Base-by-base conservation (phyloP, 2,329 filamentous ascomycete species). In the Aureobasidium sp. region DNA sequence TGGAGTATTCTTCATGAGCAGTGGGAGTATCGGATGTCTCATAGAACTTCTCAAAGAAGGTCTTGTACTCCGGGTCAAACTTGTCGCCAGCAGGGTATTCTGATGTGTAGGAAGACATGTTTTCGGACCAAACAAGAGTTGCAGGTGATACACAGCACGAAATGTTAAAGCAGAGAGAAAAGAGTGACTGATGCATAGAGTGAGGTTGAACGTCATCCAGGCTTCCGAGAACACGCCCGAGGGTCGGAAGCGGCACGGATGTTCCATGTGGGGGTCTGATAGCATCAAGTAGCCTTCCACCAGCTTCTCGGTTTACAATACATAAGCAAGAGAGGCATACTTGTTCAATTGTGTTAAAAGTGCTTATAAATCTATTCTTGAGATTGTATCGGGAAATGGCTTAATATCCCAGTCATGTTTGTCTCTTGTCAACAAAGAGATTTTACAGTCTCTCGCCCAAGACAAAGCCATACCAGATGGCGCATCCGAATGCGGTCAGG, bases 381-480 rank as follows among this genome's bases (percentile, higher is more conserved):
- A 27, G 5, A 26, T 29, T 8, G 13, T 8, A 2, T 10, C 5
- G 15, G 1, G 10, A 12, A 3, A 1, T n/a, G 9, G 4, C 2
- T 51, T n/a, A 15, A 13, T 23, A 3, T 12, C 17, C 23, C 5
- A 26, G 7, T 10, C 50, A 52, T 32, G 15, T 27, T 1, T 29
- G 15, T 48, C 12, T 37, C 6, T 23, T 13, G 29, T 29, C 27
- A 15, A 46, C 32, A 48, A 58, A 48, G 42, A 15, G 7, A 5
- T 9, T 27, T 65, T 65, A 72, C 55, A 91, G 72, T 65, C 84
- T 83, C 65, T 83, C 80, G 13, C 86, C 86, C 50, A 99, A 77
- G 9, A 87, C 82, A 67, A 89, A 82, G 0, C 91, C 93, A 76
- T 97, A 97, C 68, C 81, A 86, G 3, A 95, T 70, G 46, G 87